Evolutionary conservation across 2,329 filamentous ascomycete species (phyloP).

Genomic region (Penicillium concentricum): DNA sequence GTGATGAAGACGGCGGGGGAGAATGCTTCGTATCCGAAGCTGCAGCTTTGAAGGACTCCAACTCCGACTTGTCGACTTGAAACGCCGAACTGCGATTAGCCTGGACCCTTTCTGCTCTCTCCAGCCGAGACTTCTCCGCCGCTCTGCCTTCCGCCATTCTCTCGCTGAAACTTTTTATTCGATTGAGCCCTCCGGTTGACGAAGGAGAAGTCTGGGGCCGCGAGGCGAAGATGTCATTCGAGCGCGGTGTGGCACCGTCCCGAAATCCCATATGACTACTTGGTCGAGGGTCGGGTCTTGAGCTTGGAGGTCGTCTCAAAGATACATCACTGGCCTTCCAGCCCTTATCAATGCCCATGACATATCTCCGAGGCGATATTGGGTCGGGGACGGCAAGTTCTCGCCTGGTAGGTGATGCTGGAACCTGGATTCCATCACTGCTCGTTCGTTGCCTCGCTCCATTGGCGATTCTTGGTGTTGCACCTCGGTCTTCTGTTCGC

Average conservation of each 20-base stretch:
- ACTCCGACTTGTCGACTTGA: conserved; percentile 42
- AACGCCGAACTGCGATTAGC: conserved; percentile 46
- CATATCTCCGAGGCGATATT: conserved; percentile 73
- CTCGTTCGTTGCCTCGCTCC: conserved; percentile 16
- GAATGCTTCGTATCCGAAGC: conserved; percentile 35
- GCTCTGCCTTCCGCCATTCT: conserved; percentile 68
- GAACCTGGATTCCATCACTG: conserved; percentile 64
- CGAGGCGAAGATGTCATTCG: conserved; percentile 21
- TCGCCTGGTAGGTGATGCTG: conserved; percentile 65
- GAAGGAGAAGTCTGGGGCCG: conserved; percentile 28
- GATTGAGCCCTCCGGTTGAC: conserved; percentile 26
- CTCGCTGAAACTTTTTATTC: conserved; percentile 73
- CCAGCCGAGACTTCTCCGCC: conserved; percentile 39
- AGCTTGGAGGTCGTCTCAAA: conserved; percentile 64
- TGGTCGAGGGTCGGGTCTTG: conserved; percentile 30
- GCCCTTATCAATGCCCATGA: conserved; percentile 88
- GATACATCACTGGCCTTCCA: conserved; percentile 78
- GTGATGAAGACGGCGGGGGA: conserved; percentile 47
- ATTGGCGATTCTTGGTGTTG: conserved; percentile 16
- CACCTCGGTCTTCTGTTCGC: conserved; percentile 17
- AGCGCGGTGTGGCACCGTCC: conserved; percentile 27
- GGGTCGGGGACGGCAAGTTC: conserved; percentile 52
- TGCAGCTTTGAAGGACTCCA: conserved; percentile 43
- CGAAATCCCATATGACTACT: conserved; percentile 30
- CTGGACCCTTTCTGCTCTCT: conserved; percentile 38